Evolutionary conservation across 768 basidiomycete species (phyloP), one percentile per base, ranked within the genome.

Genomic region (Boletus eberwhitei): DNA sequence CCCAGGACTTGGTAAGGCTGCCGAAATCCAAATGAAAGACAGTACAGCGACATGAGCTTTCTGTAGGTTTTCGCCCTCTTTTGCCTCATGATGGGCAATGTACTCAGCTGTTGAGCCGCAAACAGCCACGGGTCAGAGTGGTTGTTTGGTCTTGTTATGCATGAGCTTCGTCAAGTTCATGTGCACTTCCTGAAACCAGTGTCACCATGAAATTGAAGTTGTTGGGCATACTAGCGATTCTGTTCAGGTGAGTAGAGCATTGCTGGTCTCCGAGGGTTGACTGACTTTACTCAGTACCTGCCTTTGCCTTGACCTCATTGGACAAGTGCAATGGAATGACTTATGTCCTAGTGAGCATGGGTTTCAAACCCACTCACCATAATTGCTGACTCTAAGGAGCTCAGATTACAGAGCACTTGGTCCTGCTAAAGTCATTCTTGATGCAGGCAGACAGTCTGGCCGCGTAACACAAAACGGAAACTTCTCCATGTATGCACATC

Each of bases 31-130:
- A 98, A 98, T 2, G 86, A 79, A 70, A 88, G 81, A 57, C 79
- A 82, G 69, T 98, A 98, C 46, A 95, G 75, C 16, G 85, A 80
- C 95, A 99, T 98, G 50, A 96, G 88, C 68, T 93, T 93, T 60
- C 88, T 83, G 73, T 98, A 98, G 1, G 87, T 83, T 73, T 99
- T 99, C 26, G 94, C 93, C 68, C 97, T 81, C 74, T 92, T 97
- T 74, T 97, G 93, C 52, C 94, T 80, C 97, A 99, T 99, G 36
- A 61, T 70, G 53, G 38, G 21, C 39, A 16, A 13, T 34, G 8
- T 48, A 31, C 39, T 24, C 24, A 0, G 12, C 1, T 4, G 14
- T 37, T 17, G 1, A 19, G 19, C 11, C n/a, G 17, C 22, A 36
- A n/a, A 13, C 1, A 19, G 13, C 14, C n/a, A 2, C 26, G 5